phyloP scores from a whole-genome alignment of 192 early-diverging fungal species.

The Entomortierella lignicola region DNA sequence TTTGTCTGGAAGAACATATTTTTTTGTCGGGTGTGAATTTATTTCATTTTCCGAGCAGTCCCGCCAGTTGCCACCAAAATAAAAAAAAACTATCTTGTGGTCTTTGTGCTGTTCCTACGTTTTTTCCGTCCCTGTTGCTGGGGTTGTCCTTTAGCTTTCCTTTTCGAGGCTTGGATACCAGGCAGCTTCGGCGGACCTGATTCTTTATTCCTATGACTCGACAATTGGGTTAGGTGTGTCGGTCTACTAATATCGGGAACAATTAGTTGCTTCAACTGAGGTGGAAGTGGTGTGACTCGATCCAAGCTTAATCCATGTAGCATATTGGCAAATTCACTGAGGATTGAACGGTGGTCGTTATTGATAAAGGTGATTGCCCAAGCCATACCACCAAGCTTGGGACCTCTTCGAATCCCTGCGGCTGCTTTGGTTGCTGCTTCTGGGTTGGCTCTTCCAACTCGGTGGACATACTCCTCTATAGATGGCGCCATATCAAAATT shows the following conservation, averaged over 20 bases:
- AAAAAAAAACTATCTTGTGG: background rate
- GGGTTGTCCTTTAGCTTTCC: background rate
- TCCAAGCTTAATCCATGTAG: conserved; percentile 47
- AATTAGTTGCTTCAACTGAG: conserved; percentile 29
- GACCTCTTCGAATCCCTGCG: conserved; percentile 20
- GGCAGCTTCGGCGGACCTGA: background rate
- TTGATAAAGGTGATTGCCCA: conserved; percentile 73
- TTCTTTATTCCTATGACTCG: background rate
- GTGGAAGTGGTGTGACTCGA: conserved; percentile 64
- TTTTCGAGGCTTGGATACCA: background rate
- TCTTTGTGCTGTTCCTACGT: background rate
- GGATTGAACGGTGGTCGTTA: conserved; percentile 60
- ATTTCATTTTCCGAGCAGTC: background rate
- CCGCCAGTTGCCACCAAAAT: background rate
- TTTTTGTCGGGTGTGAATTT: background rate
- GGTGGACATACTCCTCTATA: conserved; percentile 68
- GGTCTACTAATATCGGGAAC: background rate
- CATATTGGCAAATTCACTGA: conserved; percentile 59
- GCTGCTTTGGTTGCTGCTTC: conserved; percentile 41
- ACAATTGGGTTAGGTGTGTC: background rate
- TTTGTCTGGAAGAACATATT: conserved; percentile 4
- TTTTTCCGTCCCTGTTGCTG: background rate
- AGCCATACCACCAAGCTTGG: conserved; percentile 49
- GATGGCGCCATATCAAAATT: conserved; percentile 70
- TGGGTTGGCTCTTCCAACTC: conserved; percentile 59